Base-by-base conservation (phyloP, 106 monocot genomes). In the Chionographis japonica region DNA sequence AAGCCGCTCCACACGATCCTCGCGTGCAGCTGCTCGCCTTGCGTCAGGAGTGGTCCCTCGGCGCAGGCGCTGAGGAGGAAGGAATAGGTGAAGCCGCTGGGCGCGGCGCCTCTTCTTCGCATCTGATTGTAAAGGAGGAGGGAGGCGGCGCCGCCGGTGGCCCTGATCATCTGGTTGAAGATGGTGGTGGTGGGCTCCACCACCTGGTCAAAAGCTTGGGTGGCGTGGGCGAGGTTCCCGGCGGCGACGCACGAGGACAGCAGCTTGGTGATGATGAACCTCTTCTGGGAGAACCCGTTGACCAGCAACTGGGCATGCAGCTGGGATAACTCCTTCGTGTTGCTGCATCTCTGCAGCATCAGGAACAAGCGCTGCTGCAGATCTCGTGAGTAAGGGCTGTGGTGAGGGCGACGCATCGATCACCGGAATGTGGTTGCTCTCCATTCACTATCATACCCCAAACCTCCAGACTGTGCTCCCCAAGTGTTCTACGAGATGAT, bases 131-230 rank as follows among this genome's bases (percentile, higher is more conserved):
- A 79, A 11, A 79, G 66, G 18, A 7, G 36, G 20, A 79, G 13
- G 56, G 78, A 73, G 27, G n/a, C 49, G 9, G 66, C 12, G 66
- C 73, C 52, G 17, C 12, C 51, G 37, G 67, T 39, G 38, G 71
- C 75, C 10, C 81, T 52, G 52, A 81, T 71, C 37, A 81, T 67
- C 61, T 76, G 81, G 71, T 81, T 81, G 60, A 58, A 71, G 43
- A 72, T 66, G 37, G 80, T 75, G 20, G 75, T 54, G 54, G 60
- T 67, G 10, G 81, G 79, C 15, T 43, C 13, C 13, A 11, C 15
- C 50, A 58, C 62, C n/a, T n/a, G 46, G 35, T 54, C 37, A 53
- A 76, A 75, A 12, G 61, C 67, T 4, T 43, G 50, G n/a, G 43
- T 16, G 38, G 81, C 81, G 12, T 62, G 66, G 15, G 53, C n/a